Conservation (phyloP, 2,329 filamentous ascomycete species). For the Phaeosphaeria sp. region DNA sequence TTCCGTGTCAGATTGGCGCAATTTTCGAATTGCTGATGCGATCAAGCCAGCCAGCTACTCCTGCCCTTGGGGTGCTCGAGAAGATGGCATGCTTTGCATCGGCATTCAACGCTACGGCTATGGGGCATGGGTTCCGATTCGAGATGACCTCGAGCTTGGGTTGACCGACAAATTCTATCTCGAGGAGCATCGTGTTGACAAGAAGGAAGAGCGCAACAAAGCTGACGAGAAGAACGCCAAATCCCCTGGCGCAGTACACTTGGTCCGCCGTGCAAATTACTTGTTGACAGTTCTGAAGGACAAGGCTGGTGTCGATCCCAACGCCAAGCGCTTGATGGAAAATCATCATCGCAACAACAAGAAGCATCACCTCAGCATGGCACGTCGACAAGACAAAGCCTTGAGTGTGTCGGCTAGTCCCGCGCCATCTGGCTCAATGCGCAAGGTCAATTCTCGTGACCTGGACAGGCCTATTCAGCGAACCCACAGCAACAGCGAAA, state of each 20-base stretch:
- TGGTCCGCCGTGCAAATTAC: conserved; percentile 94
- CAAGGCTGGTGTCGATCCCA: conserved; percentile 74
- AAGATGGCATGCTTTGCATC: conserved; percentile 96
- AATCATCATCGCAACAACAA: conserved; percentile 97
- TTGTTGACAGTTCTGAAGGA: conserved; percentile 93
- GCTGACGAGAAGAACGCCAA: conserved; percentile 75
- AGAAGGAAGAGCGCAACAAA: conserved; percentile 89
- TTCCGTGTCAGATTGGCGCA: conserved; percentile 69
- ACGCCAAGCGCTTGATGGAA: conserved; percentile 80
- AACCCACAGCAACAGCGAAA: conserved; percentile 45
- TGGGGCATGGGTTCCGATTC: conserved; percentile 92
- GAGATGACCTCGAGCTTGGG: conserved; percentile 86
- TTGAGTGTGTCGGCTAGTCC: conserved; percentile 74
- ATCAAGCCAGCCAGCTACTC: conserved; percentile 91
- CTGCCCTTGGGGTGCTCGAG: conserved; percentile 88
- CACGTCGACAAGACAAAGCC: conserved; percentile 61
- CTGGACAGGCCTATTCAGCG: conserved; percentile 47
- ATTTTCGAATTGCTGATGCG: conserved; percentile 87
- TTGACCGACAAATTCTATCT: conserved; percentile 92
- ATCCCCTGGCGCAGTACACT: conserved; percentile 94
- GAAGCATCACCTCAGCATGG: conserved; percentile 67
- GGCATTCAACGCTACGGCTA: conserved; percentile 94
- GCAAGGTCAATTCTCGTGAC: conserved; percentile 43
- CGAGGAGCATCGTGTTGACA: conserved; percentile 97
- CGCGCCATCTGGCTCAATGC: conserved; percentile 57